A percentile compares a stretch with the other conserved stretches of the same genome.
phyloP scores from a whole-genome alignment of 352 stramenopile species.

The Globisporangium nodosum region DNA sequence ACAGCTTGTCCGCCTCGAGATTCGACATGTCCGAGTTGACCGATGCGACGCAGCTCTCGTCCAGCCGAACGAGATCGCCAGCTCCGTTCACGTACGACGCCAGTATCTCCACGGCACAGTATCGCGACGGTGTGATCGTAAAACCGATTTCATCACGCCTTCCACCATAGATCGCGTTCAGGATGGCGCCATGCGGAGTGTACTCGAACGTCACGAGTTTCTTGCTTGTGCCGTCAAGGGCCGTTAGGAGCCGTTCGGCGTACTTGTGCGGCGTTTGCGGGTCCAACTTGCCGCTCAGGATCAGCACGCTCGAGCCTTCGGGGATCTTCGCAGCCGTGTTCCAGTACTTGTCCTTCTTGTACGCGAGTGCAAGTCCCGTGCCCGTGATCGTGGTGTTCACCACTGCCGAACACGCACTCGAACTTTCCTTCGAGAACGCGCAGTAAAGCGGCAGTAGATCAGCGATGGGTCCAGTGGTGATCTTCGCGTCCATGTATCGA shows the following conservation, averaged over 20 bases:
- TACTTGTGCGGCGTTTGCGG: conserved; percentile 49
- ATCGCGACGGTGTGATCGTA: not conserved
- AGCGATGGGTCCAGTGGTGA: conserved; percentile 20
- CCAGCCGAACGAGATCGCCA: not conserved
- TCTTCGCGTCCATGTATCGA: conserved; percentile 19
- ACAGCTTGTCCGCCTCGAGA: not conserved
- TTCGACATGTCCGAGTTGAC: not conserved
- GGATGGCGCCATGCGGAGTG: not conserved
- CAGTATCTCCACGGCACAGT: conserved; percentile 2
- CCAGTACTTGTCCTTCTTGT: conserved; percentile 45
- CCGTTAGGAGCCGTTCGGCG: conserved; percentile 23
- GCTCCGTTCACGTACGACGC: not conserved
- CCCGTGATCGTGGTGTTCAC: conserved; percentile 10
- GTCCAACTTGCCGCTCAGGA: conserved; percentile 48
- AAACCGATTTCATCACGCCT: conserved; percentile 1
- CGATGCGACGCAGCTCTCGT: not conserved
- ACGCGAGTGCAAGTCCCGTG: conserved; percentile 16
- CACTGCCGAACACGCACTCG: conserved; percentile 19
- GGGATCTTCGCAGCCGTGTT: conserved; percentile 35
- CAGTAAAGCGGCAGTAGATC: conserved; percentile 35
- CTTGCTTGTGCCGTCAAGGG: not conserved
- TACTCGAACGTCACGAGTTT: not conserved
- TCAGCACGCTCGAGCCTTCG: conserved; percentile 28
- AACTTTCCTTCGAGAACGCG: conserved; percentile 41
- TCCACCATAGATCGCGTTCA: conserved; percentile 12